These are phyloP conservation scores for Botrytis tulipae DNA, from an alignment of 2,329 filamentous ascomycete genomes.

Conservation along the genomic window DNA sequence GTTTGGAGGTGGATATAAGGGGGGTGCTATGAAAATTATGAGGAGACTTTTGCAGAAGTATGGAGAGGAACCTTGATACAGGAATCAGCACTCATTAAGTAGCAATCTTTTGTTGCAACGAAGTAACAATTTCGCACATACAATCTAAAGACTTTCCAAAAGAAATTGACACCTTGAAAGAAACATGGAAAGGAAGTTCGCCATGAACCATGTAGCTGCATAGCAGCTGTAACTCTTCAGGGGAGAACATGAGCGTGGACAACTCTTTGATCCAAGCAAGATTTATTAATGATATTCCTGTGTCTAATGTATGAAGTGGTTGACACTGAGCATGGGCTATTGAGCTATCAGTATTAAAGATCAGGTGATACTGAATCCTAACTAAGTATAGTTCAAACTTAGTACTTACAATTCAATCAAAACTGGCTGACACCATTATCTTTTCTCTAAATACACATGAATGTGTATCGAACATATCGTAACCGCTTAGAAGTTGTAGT, in stretches of 20 bases:
- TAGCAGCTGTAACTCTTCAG: not conserved
- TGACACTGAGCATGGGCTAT: not conserved
- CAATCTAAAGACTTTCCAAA: not conserved
- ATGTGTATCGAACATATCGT: accelerated
- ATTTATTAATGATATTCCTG: not conserved
- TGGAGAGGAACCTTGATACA: constrained; percentile 39
- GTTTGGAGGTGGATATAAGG: constrained; percentile 77
- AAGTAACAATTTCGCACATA: not conserved
- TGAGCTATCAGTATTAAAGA: not conserved
- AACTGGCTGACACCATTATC: too few species aligned
- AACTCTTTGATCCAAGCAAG: not conserved
- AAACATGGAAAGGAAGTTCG: not conserved
- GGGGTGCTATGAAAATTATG: constrained; percentile 79
- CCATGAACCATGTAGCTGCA: not conserved
- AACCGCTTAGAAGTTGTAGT: too few species aligned
- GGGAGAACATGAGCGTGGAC: not conserved
- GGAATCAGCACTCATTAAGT: not conserved
- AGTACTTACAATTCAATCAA: too few species aligned
- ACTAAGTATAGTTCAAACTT: too few species aligned
- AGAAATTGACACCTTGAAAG: not conserved
- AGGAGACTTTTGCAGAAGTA: constrained; percentile 71
- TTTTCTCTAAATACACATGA: too few species aligned
- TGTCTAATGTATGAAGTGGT: too few species aligned
- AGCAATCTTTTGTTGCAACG: not conserved
- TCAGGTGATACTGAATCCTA: not conserved